Conservation (phyloP, 768 basidiomycete genomes). For the Tephrocybe sp. region DNA sequence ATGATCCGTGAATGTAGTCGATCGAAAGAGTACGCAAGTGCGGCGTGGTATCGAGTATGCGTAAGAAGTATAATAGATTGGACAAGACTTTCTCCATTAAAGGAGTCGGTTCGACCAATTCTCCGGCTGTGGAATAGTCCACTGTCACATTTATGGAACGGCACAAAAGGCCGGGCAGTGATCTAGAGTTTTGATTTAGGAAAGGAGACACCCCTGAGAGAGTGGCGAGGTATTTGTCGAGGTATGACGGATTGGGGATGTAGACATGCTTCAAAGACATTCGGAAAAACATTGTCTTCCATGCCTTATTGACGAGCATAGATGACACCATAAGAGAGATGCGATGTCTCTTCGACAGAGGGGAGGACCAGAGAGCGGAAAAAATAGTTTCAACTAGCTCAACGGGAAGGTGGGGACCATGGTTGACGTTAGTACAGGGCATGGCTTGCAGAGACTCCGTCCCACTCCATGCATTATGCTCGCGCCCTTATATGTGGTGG, state of each 20-base stretch:
- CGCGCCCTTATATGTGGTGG: not conserved
- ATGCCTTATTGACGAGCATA: constrained; percentile 19
- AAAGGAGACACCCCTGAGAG: constrained; percentile 4
- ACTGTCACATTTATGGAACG: constrained; percentile 12
- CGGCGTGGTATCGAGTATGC: constrained; percentile 10
- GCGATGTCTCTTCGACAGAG: constrained; percentile 17
- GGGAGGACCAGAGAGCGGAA: constrained; percentile 14
- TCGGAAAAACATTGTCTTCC: constrained; percentile 15
- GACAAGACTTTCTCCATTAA: constrained; percentile 5
- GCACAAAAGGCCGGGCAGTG: constrained; percentile 5
- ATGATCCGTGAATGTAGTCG: constrained; percentile 5
- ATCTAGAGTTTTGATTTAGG: not conserved
- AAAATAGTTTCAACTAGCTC: constrained; percentile 20
- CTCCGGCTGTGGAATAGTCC: constrained; percentile 5
- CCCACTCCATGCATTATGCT: not conserved
- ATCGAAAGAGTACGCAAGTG: constrained; percentile 7
- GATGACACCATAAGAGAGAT: constrained; percentile 19
- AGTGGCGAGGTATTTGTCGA: constrained; percentile 11
- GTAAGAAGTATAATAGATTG: constrained; percentile 11
- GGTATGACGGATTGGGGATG: constrained; percentile 17
- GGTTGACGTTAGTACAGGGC: not conserved
- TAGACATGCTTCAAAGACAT: constrained; percentile 18
- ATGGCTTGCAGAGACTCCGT: not conserved
- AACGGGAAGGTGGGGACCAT: constrained; percentile 12
- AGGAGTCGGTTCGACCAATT: not conserved